Base-by-base conservation (phyloP, 345 rosid genomes). In the Eucalyptus albens region DNA sequence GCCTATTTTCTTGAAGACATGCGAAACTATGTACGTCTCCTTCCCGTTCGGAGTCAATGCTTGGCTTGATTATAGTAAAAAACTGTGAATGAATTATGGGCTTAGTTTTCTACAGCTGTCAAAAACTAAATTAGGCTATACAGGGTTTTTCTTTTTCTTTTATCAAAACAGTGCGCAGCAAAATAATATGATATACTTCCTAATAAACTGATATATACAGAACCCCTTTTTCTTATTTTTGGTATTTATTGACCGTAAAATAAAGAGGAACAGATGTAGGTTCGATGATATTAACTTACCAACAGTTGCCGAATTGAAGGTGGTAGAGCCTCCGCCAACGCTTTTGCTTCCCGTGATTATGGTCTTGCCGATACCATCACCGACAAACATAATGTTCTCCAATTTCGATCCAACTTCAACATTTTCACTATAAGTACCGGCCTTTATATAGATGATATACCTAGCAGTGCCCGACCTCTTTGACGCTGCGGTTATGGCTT, bases 231-330 rank as follows among this genome's bases (percentile, higher is more conserved):
- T 56, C 15, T 60, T 60, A 27, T 60, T 11, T 60, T 27, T 0
- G 69, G 69, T 60, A 60, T 27, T 60, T 60, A 60, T 60, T 27
- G 31, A 60, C 69, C n/a, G 3, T 27, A 60, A 60, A 27, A 60
- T 27, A 60, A 12, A 27, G 31, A 60, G 31, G 31, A 60, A 0
- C 4, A 60, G 31, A 27, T 11, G 31, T 60, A 67, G 37, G 45
- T 67, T 8, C 19, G 4, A 44, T 90, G 42, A 60, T 27, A 60
- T 60, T 27, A 60, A 89, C 99, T 94, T 90, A 97, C 99, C 99
- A 89, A 97, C 95, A 22, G 99, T 97, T 21, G 99, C 99, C 47
- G 99, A 96, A 26, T 93, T 93, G 91, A 96, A 97, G 86, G 99
- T 97, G 62, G 62, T 56, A 56, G 62, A 56, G 62, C 62, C 62